Conservation (phyloP, 2,329 filamentous ascomycete genomes). For the Stachybotrys chlorohalonatus region DNA sequence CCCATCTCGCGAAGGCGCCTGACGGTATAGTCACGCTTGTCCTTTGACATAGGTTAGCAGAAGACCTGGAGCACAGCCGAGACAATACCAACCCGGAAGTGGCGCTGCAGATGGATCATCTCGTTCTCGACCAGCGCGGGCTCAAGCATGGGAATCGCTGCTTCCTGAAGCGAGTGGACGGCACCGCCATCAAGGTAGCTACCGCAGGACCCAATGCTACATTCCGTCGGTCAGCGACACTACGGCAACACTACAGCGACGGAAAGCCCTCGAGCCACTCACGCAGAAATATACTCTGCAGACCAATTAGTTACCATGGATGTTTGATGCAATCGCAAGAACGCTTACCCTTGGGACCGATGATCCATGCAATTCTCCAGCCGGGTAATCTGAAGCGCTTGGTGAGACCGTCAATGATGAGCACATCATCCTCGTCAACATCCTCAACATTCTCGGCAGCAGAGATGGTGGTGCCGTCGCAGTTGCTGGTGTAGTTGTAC, state of each 20-base stretch:
- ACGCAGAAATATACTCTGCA: slow-evolving; percentile 79
- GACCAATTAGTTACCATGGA: slow-evolving; percentile 5
- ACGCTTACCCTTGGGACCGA: slow-evolving; percentile 66
- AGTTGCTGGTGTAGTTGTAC: slow-evolving; percentile 91
- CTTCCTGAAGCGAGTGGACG: slow-evolving; percentile 93
- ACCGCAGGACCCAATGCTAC: slow-evolving; percentile 74
- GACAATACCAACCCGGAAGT: slow-evolving; percentile 56
- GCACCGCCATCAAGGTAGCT: slow-evolving; percentile 92
- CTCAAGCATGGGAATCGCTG: slow-evolving; percentile 87
- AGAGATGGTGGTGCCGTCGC: slow-evolving; percentile 82
- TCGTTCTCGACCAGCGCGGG: slow-evolving; percentile 70
- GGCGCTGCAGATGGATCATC: slow-evolving; percentile 80
- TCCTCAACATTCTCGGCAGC: slow-evolving; percentile 85
- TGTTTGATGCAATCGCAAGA: not conserved
- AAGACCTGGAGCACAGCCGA: not conserved
- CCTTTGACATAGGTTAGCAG: slow-evolving; percentile 28
- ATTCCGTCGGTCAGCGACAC: slow-evolving; percentile 7
- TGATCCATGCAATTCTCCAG: slow-evolving; percentile 94
- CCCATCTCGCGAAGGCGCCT: slow-evolving; percentile 74
- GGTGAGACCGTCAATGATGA: slow-evolving; percentile 91
- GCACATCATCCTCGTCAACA: slow-evolving; percentile 80
- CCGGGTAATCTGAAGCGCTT: slow-evolving; percentile 95
- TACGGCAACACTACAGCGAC: not conserved
- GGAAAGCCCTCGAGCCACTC: slow-evolving; percentile 12
- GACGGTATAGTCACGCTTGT: slow-evolving; percentile 89